These are phyloP conservation scores for Yarrowia sp. DNA, from an alignment of 805 yeast genomes.

Conservation along the genomic window DNA sequence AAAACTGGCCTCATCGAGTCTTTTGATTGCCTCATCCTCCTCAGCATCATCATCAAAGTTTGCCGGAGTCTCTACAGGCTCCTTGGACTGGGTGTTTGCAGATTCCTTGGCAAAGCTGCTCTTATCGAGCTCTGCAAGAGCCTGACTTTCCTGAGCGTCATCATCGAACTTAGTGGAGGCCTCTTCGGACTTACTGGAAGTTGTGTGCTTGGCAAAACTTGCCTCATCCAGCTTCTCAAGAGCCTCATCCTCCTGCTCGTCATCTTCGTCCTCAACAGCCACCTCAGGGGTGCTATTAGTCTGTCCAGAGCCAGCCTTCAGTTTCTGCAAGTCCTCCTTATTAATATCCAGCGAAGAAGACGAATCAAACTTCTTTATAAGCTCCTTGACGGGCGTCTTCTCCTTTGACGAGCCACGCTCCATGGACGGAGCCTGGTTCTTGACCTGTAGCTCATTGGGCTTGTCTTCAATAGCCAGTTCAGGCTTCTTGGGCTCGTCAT, in stretches of 20 bases:
- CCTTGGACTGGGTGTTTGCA: background rate
- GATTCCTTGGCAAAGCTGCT: background rate
- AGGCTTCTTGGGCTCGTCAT: background rate
- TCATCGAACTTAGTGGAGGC: background rate
- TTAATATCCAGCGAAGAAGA: conserved; percentile 8
- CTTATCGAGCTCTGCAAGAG: background rate
- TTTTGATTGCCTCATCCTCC: background rate
- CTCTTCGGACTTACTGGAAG: background rate
- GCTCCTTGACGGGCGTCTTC: conserved; percentile 6
- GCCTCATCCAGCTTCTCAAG: background rate
- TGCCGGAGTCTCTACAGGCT: background rate
- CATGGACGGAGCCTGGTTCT: conserved; percentile 5
- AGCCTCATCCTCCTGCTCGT: conserved; percentile 25
- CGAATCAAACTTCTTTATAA: conserved; percentile 22
- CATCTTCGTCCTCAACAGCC: conserved; percentile 22
- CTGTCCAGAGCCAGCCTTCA: background rate
- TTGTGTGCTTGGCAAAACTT: background rate
- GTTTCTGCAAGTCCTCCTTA: conserved; percentile 15
- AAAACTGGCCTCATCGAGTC: background rate
- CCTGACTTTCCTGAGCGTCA: background rate
- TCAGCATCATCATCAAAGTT: conserved; percentile 3
- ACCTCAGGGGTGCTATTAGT: background rate
- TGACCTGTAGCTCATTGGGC: background rate
- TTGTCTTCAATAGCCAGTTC: background rate
- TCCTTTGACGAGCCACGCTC: conserved; percentile 5